A percentile compares a stretch with the other conserved stretches of the same genome.
Conservation (phyloP, 306 rosid genomes). For the Hippophae gyantsensis region DNA sequence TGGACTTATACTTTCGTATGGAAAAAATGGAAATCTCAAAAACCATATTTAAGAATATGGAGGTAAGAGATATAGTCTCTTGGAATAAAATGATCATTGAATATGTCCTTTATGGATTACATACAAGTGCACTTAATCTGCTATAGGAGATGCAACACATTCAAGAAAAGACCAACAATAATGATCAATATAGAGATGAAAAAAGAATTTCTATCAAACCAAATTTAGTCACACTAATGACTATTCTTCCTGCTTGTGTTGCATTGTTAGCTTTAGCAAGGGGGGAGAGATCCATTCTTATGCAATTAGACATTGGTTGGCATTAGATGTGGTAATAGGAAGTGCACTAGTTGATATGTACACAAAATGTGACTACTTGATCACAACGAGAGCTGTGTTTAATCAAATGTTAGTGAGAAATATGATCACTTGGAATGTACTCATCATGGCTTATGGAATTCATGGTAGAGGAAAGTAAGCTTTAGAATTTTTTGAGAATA, state of each 20-base stretch:
- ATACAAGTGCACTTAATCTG: conserved; percentile 57
- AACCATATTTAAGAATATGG: conserved; percentile 47
- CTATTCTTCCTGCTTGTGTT: conserved; percentile 76
- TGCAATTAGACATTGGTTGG: conserved; percentile 46
- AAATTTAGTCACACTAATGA: conserved; percentile 74
- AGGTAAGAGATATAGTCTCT: conserved; percentile 49
- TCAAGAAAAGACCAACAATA: conserved; percentile 1
- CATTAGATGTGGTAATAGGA: conserved; percentile 66
- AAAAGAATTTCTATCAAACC: conserved; percentile 35
- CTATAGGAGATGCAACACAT: conserved; percentile 43
- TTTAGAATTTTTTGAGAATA: conserved; percentile 43
- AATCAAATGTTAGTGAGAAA: conserved; percentile 60
- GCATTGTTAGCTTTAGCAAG: conserved; percentile 51
- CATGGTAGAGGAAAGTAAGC: conserved; percentile 74
- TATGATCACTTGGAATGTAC: conserved; percentile 10
- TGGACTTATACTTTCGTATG: conserved; percentile 74
- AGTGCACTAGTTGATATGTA: conserved; percentile 85
- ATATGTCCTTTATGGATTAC: conserved; percentile 42
- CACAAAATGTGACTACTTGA: conserved; percentile 74
- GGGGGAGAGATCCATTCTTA: conserved; percentile 78
- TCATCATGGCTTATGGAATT: conserved; percentile 78
- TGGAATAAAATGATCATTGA: conserved; percentile 89
- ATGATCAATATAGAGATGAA: conserved; percentile 24
- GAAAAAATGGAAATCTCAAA: conserved; percentile 43
- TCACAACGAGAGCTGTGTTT: conserved; percentile 43